phyloP scores from a whole-genome alignment of 2,329 filamentous ascomycete genomes.

The Sarocladiaceae sp. region DNA sequence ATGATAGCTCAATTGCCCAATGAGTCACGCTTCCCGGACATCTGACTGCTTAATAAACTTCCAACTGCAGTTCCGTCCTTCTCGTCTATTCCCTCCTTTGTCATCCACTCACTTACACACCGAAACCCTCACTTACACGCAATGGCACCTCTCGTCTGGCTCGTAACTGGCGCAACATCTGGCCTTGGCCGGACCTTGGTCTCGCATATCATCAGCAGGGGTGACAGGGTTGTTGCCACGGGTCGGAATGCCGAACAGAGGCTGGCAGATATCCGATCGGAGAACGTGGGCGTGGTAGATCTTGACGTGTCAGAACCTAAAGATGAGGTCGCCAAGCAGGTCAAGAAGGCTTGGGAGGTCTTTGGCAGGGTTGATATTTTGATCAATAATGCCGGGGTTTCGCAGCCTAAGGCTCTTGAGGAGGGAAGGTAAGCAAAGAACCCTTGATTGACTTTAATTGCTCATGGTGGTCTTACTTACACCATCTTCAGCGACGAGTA shows the following conservation, averaged over 20 bases:
- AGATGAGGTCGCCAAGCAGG: constrained; percentile 14
- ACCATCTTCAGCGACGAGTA: constrained; percentile 17
- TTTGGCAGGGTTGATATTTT: constrained; percentile 29
- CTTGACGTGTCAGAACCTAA: constrained; percentile 23
- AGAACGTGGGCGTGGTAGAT: constrained; percentile 22
- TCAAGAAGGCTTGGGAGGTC: constrained; percentile 23
- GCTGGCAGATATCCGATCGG: constrained; percentile 15
- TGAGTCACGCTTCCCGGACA: not conserved
- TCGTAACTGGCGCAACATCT: constrained; percentile 28
- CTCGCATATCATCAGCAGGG: constrained; percentile 19
- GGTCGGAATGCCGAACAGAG: constrained; percentile 20
- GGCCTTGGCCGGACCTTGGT: constrained; percentile 25
- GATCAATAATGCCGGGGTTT: constrained; percentile 31
- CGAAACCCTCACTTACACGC: not conserved
- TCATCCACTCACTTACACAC: not conserved
- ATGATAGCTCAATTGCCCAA: not conserved
- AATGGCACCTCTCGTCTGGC: constrained; percentile 26
- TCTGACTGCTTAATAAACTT: not conserved
- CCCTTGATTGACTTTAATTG: not conserved
- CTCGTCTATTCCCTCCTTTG: not conserved
- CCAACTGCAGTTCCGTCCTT: not conserved
- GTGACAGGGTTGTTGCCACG: constrained; percentile 26
- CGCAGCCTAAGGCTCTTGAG: constrained; percentile 21
- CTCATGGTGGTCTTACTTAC: not conserved
- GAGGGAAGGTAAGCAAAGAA: constrained; percentile 24